A percentile compares a stretch with the other conserved stretches of the same genome.
Conservation (phyloP, 2,329 filamentous ascomycete genomes). For the Colletotrichum sp. region DNA sequence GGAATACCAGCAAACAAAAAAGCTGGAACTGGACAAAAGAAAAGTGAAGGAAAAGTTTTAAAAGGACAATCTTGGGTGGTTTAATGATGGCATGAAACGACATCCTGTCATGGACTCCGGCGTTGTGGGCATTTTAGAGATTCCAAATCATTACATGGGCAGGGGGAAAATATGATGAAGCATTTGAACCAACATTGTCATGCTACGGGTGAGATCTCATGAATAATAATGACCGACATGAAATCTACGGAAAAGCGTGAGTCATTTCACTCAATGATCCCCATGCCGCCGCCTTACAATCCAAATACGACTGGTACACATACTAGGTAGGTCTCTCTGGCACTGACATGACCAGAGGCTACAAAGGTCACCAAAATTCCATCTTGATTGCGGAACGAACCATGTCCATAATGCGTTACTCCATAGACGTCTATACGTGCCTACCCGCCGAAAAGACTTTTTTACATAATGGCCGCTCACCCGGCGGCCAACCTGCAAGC, state of each 20-base stretch:
- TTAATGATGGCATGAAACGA: conserved; percentile 20
- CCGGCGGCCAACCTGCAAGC: conserved; percentile 12
- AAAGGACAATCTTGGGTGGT: not conserved
- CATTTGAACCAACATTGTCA: not conserved
- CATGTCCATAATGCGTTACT: conserved; percentile 22
- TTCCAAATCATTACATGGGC: conserved; percentile 6
- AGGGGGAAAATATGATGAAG: not conserved
- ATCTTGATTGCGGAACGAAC: not conserved
- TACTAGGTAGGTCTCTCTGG: not conserved
- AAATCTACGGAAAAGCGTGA: not conserved
- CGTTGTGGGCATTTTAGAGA: conserved; percentile 22
- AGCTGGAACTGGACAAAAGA: not conserved
- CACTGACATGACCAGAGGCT: not conserved
- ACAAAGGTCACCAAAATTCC: not conserved
- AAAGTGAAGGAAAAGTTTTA: not conserved
- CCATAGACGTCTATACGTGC: conserved; percentile 21
- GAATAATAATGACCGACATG: not conserved
- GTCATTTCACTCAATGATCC: not conserved
- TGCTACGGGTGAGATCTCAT: not conserved
- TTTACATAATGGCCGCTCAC: conserved; percentile 20
- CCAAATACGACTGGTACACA: not conserved
- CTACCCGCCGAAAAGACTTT: conserved; percentile 18
- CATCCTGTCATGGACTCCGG: conserved; percentile 19
- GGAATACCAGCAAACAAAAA: not conserved
- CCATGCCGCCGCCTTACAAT: not conserved